phyloP scores from a whole-genome alignment of 495 filamentous ascomycete species.

The Stereocaulon alpinum region DNA sequence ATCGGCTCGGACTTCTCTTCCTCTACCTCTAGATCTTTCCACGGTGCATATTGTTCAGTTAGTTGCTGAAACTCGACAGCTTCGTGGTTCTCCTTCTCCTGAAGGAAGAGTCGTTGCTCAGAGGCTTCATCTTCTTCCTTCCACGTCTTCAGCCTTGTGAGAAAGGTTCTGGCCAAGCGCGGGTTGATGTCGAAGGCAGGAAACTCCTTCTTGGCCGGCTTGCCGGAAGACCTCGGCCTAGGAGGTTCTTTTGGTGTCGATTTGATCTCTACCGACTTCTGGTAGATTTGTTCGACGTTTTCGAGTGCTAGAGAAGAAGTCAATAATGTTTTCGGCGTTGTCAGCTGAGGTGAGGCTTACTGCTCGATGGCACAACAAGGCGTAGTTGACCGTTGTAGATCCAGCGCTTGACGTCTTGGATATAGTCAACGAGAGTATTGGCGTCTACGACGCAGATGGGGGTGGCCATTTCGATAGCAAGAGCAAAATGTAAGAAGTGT shows the following conservation, averaged over 20 bases:
- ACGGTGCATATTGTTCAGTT: constrained; percentile 20
- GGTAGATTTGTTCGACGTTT: constrained; percentile 33
- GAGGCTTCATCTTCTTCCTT: constrained; percentile 14
- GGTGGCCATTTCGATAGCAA: constrained; percentile 13
- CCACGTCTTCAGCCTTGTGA: constrained; percentile 15
- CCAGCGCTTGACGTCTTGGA: constrained; percentile 61
- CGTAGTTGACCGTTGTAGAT: constrained; percentile 52
- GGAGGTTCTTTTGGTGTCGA: constrained; percentile 18
- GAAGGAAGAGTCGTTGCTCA: constrained; percentile 10
- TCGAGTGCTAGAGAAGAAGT: constrained; percentile 41
- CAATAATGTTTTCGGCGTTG: constrained; percentile 11
- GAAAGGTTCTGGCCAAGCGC: constrained; percentile 18
- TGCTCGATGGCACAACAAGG: constrained; percentile 58
- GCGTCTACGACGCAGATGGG: constrained; percentile 64
- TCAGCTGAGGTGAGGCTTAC: constrained; percentile 34
- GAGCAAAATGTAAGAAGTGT: constrained; percentile 7
- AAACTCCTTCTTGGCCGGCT: constrained; percentile 18
- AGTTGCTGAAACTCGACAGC: constrained; percentile 17
- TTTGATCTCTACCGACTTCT: constrained; percentile 19
- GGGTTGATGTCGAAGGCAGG: constrained; percentile 24
- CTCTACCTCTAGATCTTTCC: constrained; percentile 20
- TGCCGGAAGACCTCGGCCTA: constrained; percentile 13
- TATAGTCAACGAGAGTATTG: constrained; percentile 56
- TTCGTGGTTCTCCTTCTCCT: constrained; percentile 16
- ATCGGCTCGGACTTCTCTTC: constrained; percentile 16